Conservation (phyloP, 257 asterid genomes). For the Jacaranda mimosifolia region DNA sequence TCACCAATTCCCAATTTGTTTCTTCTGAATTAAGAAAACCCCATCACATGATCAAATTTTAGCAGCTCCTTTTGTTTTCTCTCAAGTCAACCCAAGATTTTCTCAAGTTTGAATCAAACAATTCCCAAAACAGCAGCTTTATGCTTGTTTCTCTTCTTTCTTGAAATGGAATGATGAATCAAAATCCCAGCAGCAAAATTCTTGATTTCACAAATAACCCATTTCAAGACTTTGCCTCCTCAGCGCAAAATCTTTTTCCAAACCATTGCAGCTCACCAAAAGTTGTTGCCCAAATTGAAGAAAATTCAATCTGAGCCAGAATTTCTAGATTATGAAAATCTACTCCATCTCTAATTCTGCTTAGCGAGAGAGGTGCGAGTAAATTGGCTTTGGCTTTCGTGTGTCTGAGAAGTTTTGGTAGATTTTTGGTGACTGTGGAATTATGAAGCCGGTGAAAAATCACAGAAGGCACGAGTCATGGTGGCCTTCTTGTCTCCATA, state of each 20-base stretch:
- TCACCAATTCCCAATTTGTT: not conserved
- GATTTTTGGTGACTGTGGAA: not conserved
- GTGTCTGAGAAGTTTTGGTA: not conserved
- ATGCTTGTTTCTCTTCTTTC: not conserved
- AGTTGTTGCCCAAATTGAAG: not conserved
- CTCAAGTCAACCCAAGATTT: constrained; percentile 25
- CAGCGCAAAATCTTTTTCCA: constrained; percentile 11
- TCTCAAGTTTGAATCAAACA: not conserved
- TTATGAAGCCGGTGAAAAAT: constrained; percentile 5
- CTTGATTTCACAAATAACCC: constrained; percentile 28
- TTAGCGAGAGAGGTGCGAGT: not conserved
- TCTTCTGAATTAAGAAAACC: constrained; percentile 6
- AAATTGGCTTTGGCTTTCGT: not conserved
- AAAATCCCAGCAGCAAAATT: constrained; percentile 12
- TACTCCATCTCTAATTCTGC: not conserved
- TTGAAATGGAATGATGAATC: constrained; percentile 19
- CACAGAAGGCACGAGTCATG: not conserved
- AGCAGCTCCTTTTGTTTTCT: not conserved
- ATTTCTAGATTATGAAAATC: not conserved
- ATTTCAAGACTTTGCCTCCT: constrained; percentile 22
- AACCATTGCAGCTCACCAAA: constrained; percentile 12
- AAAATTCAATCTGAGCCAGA: constrained; percentile 20
- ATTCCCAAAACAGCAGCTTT: constrained; percentile 30
- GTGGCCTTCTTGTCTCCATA: not conserved
- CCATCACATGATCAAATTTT: constrained; percentile 13